Percentiles rank a stretch among this genome's conserved stretches.
These are phyloP conservation scores for Thielaviopsis populi DNA, from an alignment of 2,329 filamentous ascomycete species.

Conservation along the genomic window DNA sequence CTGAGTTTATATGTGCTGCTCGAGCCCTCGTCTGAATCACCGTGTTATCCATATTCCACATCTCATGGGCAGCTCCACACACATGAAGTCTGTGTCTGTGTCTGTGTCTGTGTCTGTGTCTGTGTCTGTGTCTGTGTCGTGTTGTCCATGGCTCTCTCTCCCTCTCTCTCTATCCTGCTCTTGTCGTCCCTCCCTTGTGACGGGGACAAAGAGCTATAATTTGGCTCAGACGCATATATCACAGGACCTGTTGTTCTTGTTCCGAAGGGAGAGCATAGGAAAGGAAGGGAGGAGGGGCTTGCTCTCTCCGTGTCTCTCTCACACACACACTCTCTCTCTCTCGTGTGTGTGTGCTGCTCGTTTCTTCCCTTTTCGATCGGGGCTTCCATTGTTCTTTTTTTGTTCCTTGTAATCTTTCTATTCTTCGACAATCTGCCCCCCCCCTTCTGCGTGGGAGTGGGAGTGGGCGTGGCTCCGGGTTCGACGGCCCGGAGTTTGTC, in stretches of 20 bases:
- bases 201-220: constrained; percentile 1
- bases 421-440: neutral
- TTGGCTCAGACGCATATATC: neutral
- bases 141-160: neutral
- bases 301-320: neutral
- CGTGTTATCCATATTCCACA: neutral
- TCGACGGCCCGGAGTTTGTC: neutral
- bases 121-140: neutral
- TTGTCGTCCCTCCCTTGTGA: neutral
- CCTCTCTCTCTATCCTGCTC: neutral
- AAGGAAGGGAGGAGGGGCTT: neutral
- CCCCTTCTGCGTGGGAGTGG: neutral
- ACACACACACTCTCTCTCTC: too few relatives aligned
- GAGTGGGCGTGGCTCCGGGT: neutral
- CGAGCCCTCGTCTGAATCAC: neutral
- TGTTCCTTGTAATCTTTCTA: neutral
- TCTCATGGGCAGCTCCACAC: neutral
- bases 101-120: neutral
- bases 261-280: neutral
- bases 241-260: neutral
- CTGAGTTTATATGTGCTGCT: constrained; percentile 1
- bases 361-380: neutral
- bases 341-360: neutral
- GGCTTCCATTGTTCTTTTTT: constrained; percentile 4
- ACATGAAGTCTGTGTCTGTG: neutral